phyloP scores from a whole-genome alignment of 176 grass and related monocot species.

The Bonia amplexicaulis region DNA sequence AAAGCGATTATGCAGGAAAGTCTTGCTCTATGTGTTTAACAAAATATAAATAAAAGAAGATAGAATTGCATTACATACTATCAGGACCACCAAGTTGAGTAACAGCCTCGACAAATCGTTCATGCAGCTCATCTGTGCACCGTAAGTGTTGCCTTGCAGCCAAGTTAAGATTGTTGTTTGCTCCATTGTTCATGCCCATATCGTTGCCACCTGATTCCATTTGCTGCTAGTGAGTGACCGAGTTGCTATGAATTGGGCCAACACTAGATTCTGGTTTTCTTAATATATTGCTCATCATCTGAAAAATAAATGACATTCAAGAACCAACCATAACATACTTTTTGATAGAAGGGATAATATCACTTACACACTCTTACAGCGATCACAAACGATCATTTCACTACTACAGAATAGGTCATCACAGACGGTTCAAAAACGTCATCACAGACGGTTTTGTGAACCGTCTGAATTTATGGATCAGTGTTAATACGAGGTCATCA shows the following conservation, averaged over 20 bases:
- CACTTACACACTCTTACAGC: not conserved
- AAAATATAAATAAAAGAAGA: conserved; percentile 14
- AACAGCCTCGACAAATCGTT: conserved; percentile 87
- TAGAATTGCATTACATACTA: conserved; percentile 49
- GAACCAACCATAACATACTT: not conserved
- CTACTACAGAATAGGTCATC: too few species aligned
- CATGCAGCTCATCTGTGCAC: conserved; percentile 91
- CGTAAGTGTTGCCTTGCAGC: conserved; percentile 79
- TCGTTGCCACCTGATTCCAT: conserved; percentile 47
- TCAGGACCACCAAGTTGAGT: conserved; percentile 95
- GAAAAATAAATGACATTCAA: conserved; percentile 1
- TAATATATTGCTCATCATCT: conserved; percentile 59
- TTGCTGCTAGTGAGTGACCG: conserved; percentile 34
- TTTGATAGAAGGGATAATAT: not conserved
- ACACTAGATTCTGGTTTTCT: conserved; percentile 38
- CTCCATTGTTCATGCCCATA: conserved; percentile 40
- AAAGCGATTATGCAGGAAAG: not conserved
- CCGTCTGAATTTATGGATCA: too few species aligned
- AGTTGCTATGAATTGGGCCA: conserved; percentile 29
- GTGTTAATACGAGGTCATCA: too few species aligned
- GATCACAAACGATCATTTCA: not conserved
- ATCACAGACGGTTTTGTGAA: too few species aligned
- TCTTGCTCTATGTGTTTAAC: not conserved
- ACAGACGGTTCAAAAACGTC: too few species aligned
- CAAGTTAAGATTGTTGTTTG: conserved; percentile 43